Evolutionary conservation across 768 basidiomycete species (phyloP), one percentile per base, ranked within the genome.

Genomic region (Leccinum incarnatum): DNA sequence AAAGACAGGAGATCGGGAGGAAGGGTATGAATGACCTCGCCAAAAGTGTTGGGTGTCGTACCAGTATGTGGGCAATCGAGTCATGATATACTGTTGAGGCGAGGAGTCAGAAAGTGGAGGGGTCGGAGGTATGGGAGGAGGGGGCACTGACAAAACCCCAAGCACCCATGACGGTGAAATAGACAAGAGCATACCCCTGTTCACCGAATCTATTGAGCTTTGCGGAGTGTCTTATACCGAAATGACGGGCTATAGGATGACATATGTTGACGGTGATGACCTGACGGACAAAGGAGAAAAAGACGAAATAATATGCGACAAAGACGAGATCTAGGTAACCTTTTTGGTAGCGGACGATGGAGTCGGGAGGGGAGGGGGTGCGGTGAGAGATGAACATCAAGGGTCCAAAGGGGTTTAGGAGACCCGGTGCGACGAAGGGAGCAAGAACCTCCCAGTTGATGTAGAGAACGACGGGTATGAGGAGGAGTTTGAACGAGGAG

Each of bases 271-370:
- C 63, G 17, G 87, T 83, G 70, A 93, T 69, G 47, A 78, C 67
- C 74, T 98, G 94, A 30, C 96, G 86, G 46, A 95, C 64, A 70
- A 94, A 90, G 2, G 93, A 95, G 77, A 89, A 98, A 66, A 96
- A 85, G 52, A 98, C 76, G 72, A 98, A 78, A 68, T 95, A 79
- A 74, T 92, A 95, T 3, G 80, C 79, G 49, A 98, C 65, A 75
- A 99, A 99, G 15, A 81, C 67, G 9, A 94, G 61, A 69, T 98
- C 96, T 59, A 83, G 74, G 64, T 80, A 89, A 15, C 82, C 83
- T 75, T 94, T 98, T 40, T 76, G 76, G 67, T 91, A 93, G 32
- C 81, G 82, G 0, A 83, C 81, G 62, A 86, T 82, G 0, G 81
- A 79, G 6, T 76, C 74, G 5, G 79, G 69, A 0, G 86, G 81